A percentile compares a stretch with the other conserved stretches of the same genome.
These are phyloP conservation scores for Tolypocladium capitatum DNA, from an alignment of 2,329 filamentous ascomycete species.

Conservation along the genomic window DNA sequence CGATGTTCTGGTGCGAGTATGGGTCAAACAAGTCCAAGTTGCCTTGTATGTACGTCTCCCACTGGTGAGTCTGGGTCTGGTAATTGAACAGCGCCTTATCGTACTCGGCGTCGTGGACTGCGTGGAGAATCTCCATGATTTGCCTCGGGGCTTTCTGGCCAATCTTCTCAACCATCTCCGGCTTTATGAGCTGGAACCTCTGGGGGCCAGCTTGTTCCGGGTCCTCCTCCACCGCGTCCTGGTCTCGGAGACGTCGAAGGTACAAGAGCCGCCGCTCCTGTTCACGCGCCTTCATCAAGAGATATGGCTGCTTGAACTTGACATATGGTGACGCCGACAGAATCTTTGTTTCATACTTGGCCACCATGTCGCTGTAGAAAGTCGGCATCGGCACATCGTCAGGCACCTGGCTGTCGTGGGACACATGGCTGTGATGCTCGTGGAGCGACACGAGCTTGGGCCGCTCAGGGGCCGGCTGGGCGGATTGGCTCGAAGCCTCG, in stretches of 20 bases:
- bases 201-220: conserved; percentile 52
- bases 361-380: conserved; percentile 90
- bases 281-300: conserved; percentile 82
- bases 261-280: conserved; percentile 76
- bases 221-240: conserved; percentile 48
- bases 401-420: conserved; percentile 46
- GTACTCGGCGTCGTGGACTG: conserved; percentile 92
- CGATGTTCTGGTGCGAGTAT: conserved; percentile 90
- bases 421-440: conserved; percentile 28
- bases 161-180: conserved; percentile 85
- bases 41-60: conserved; percentile 87
- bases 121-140: conserved; percentile 85
- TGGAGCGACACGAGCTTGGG: conserved; percentile 23
- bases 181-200: conserved; percentile 81
- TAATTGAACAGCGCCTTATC: conserved; percentile 92
- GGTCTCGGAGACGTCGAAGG: conserved; percentile 69
- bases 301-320: conserved; percentile 84
- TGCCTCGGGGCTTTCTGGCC: conserved; percentile 69
- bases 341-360: conserved; percentile 84
- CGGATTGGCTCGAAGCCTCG: conserved; percentile 12
- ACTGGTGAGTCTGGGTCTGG: conserved; percentile 84
- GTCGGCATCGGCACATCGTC: conserved; percentile 77
- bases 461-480: conserved; percentile 11
- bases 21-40: conserved; percentile 87
- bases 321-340: conserved; percentile 94